A percentile compares a stretch with the other conserved stretches of the same genome.
Conservation (phyloP, 2,329 filamentous ascomycete species). For the Colletotrichum coccodes region DNA sequence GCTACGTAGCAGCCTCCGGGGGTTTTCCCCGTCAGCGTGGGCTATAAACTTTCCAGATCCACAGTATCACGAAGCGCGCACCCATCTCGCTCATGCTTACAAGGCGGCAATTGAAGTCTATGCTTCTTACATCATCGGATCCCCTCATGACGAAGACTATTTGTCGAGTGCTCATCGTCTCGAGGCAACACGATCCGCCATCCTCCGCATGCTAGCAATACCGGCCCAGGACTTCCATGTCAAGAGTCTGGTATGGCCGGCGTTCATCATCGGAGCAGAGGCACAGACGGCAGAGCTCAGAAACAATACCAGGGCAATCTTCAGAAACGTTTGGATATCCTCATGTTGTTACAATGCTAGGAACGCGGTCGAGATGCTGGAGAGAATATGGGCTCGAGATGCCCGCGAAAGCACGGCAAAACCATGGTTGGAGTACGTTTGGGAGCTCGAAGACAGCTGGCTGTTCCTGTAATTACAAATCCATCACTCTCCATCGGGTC, state of each 20-base stretch:
- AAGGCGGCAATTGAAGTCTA: slow-evolving; percentile 23
- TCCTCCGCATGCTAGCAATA: slow-evolving; percentile 12
- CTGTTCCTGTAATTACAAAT: slow-evolving; percentile 4
- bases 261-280: slow-evolving; percentile 19
- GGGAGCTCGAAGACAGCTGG: slow-evolving; percentile 23
- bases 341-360: slow-evolving; percentile 26
- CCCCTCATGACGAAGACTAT: neutral
- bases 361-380: slow-evolving; percentile 14
- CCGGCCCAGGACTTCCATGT: slow-evolving; percentile 19
- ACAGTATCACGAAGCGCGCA: neutral
- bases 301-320: slow-evolving; percentile 2
- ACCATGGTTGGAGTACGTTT: slow-evolving; percentile 19
- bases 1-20: neutral
- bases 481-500: neutral
- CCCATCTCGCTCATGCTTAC: slow-evolving; percentile 23
- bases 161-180: neutral
- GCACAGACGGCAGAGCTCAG: neutral
- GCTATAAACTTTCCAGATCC: slow-evolving; percentile 9
- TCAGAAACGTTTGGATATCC: slow-evolving; percentile 18
- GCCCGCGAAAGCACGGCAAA: neutral
- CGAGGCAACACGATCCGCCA: neutral
- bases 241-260: slow-evolving; percentile 27
- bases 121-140: neutral
- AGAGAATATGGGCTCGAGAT: slow-evolving; percentile 15
- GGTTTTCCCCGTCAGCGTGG: slow-evolving; percentile 13